Conservation (phyloP, 2,329 filamentous ascomycete species). For the Helotiales sp. region DNA sequence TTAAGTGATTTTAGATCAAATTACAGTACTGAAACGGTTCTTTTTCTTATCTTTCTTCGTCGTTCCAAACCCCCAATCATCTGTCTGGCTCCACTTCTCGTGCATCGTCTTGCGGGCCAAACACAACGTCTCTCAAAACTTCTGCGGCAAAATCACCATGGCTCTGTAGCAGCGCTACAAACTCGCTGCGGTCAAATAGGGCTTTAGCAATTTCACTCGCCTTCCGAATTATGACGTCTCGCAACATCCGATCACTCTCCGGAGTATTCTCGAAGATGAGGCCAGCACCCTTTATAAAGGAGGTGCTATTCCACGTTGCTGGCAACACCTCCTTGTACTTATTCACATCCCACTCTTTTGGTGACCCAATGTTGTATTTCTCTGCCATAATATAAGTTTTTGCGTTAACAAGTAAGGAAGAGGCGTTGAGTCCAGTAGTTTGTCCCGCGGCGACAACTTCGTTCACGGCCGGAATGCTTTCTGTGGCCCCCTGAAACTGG, state of each 20-base stretch:
- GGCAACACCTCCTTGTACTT: constrained; percentile 1
- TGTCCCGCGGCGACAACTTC: no score
- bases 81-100: no score
- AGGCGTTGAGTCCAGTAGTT: background rate
- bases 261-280: background rate
- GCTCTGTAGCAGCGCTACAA: background rate
- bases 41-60: background rate
- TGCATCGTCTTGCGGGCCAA: background rate
- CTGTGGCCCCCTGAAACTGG: background rate
- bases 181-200: background rate
- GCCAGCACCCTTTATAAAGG: background rate
- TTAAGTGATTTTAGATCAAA: no score
- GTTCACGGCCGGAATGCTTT: background rate
- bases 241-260: background rate
- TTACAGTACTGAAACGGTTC: no score
- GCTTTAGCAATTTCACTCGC: background rate
- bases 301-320: background rate
- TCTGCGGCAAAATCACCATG: background rate
- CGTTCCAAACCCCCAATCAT: background rate
- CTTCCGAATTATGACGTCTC: background rate
- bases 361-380: background rate
- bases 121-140: background rate
- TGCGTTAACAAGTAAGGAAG: background rate
- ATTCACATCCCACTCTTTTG: background rate
- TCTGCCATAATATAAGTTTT: background rate